Evolutionary conservation across 257 asterid genomes (phyloP).

Genomic region (Paulownia fortunei): DNA sequence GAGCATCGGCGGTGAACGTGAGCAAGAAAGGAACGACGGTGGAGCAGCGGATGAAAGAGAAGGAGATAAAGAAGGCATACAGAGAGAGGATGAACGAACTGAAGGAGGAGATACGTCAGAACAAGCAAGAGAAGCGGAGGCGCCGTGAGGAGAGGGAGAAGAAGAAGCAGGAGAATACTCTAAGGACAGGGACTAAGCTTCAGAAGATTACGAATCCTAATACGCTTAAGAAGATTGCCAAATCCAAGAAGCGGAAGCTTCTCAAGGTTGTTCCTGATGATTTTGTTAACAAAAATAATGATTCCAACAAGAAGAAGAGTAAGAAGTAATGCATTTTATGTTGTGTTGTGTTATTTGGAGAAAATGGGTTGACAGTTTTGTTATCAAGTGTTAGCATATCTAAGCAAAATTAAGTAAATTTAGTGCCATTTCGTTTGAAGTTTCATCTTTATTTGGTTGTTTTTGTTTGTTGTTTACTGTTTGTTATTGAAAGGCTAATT

Average conservation of each 20-base stretch:
- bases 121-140: constrained; percentile 66
- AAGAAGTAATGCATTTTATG: neutral
- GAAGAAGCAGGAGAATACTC: constrained; percentile 66
- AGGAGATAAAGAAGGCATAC: constrained; percentile 71
- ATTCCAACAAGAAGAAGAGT: constrained; percentile 21
- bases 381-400: neutral
- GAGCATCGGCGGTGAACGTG: constrained; percentile 66
- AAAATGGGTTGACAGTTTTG: neutral
- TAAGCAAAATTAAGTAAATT: neutral
- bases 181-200: constrained; percentile 67
- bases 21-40: constrained; percentile 55
- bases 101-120: constrained; percentile 76
- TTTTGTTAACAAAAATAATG: constrained; percentile 31
- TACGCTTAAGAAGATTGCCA: constrained; percentile 74
- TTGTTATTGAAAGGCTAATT: too few species aligned
- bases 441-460: neutral
- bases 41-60: constrained; percentile 63
- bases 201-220: constrained; percentile 77
- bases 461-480: neutral
- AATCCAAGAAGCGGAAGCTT: constrained; percentile 60
- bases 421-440: neutral
- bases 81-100: constrained; percentile 69
- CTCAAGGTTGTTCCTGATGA: constrained; percentile 75
- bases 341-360: neutral
- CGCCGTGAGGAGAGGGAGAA: constrained; percentile 68